Evolutionary conservation across 192 early-diverging fungal species (phyloP).

Genomic region (Entomortierella lignicola): DNA sequence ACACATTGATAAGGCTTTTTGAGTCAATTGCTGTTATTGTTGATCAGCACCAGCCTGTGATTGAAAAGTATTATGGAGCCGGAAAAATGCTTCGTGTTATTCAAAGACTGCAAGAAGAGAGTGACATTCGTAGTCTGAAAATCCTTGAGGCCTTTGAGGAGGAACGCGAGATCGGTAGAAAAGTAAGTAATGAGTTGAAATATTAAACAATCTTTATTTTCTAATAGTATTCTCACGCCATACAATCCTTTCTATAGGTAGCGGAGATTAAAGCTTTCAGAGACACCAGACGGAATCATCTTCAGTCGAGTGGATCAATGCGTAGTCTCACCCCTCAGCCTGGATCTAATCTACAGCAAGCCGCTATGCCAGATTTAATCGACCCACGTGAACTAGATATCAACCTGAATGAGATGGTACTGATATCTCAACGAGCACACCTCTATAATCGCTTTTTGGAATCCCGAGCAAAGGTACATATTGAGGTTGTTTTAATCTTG

Average conservation of each 20-base stretch:
- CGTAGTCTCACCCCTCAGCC: constrained; percentile 47
- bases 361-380: constrained; percentile 51
- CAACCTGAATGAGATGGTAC: constrained; percentile 83
- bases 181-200: constrained; percentile 32
- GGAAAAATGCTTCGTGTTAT: constrained; percentile 91
- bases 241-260: constrained; percentile 50
- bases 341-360: constrained; percentile 18
- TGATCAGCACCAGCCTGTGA: constrained; percentile 87
- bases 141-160: constrained; percentile 88
- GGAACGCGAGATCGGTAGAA: constrained; percentile 64
- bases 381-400: constrained; percentile 85
- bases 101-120: constrained; percentile 89
- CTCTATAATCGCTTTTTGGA: constrained; percentile 89
- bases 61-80: constrained; percentile 87
- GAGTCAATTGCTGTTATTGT: constrained; percentile 90
- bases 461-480: constrained; percentile 73
- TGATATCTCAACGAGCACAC: constrained; percentile 81
- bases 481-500: too few species aligned
- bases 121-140: constrained; percentile 79
- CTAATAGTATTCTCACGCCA: not conserved
- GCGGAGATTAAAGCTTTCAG: constrained; percentile 64
- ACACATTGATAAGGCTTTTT: constrained; percentile 86
- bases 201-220: not conserved
- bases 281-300: constrained; percentile 32
- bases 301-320: constrained; percentile 22